Evolutionary conservation across 371 early-diverging fungal genomes (phyloP), one percentile per base, ranked within the genome.

Genomic region (Capillidium heterosporum): DNA sequence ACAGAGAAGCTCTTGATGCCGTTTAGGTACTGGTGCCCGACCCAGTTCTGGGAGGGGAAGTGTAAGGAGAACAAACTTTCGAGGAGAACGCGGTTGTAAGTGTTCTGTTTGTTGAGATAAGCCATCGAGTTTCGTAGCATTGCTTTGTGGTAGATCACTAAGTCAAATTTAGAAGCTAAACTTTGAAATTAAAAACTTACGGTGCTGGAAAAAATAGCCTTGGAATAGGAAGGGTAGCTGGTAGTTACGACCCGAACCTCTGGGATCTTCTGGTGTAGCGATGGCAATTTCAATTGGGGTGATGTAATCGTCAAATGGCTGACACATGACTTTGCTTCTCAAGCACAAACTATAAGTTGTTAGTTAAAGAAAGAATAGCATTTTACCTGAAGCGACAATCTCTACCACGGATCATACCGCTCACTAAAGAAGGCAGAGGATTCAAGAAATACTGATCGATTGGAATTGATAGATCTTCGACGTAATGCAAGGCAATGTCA

Each of bases 21-120:
- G 29, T 13, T 4, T 28, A 56, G n/a, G 24, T 56, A 56, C 1
- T 27, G 47, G 47, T 56, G 56, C 7, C 27, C 13, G 29, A 32
- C 24, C 52, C 10, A 27, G 19, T 56, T 56, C 2, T 27, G 24
- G 26, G 23, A n/a, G 19, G 56, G 56, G 23, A 56, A 56, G 32
- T 56, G 56, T 5, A 56, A 32, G 1, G 42, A 40, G 42, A 46
- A 56, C 32, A 56, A 21, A 19, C 46, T 44, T 29, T 56, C 56
- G 31, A 56, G 17, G 2, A 56, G 27, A 11, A 23, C 42, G 23
- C 42, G 11, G 19, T 56, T 43, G 47, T 44, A 44, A 8, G 24
- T 23, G 8, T 44, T 40, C 47, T 46, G 56, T 28, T 41, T 56
- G 19, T 19, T 42, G n/a, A 29, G 19, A 27, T 54, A 54, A 27